These are phyloP conservation scores for Microcyclospora pomicola DNA, from an alignment of 2,329 filamentous ascomycete genomes.

Conservation along the genomic window DNA sequence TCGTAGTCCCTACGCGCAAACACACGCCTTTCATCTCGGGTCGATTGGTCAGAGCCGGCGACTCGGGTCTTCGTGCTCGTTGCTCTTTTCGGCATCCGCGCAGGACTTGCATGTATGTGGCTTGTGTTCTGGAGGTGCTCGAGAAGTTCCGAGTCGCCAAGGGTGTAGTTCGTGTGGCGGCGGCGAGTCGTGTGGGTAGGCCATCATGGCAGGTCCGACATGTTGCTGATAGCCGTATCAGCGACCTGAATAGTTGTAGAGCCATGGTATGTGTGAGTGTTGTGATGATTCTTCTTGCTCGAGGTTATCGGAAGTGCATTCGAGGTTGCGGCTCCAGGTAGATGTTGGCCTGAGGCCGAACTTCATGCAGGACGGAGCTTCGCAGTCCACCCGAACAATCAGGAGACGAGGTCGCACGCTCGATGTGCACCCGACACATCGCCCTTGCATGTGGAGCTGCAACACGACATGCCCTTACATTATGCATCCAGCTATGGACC, in stretches of 20 bases:
- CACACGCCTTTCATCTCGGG: conserved; percentile 93
- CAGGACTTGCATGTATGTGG: conserved; percentile 38
- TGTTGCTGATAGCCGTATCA: conserved; percentile 23
- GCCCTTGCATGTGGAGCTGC: too few relatives aligned
- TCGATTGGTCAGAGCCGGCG: conserved; percentile 63
- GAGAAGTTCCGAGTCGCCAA: conserved; percentile 23
- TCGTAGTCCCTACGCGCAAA: conserved; percentile 80
- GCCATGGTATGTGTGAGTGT: conserved; percentile 20
- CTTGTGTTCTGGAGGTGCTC: conserved; percentile 24
- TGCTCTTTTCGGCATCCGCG: conserved; percentile 67
- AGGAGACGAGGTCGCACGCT: too few relatives aligned
- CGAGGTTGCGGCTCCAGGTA: too few relatives aligned
- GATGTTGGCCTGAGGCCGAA: too few relatives aligned
- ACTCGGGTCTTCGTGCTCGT: conserved; percentile 70
- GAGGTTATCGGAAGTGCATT: too few relatives aligned
- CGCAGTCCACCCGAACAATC: too few relatives aligned
- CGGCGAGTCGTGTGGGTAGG: conserved; percentile 10
- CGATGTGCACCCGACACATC: too few relatives aligned
- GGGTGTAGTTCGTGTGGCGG: conserved; percentile 8
- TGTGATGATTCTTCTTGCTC: not conserved
- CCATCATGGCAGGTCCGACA: conserved; percentile 14
- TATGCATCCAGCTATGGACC: too few relatives aligned
- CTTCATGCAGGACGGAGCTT: too few relatives aligned
- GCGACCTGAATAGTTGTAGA: conserved; percentile 25
- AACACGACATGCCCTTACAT: too few relatives aligned